These are phyloP conservation scores for Botryotinia narcissicola DNA, from an alignment of 2,329 filamentous ascomycete species.

Conservation along the genomic window DNA sequence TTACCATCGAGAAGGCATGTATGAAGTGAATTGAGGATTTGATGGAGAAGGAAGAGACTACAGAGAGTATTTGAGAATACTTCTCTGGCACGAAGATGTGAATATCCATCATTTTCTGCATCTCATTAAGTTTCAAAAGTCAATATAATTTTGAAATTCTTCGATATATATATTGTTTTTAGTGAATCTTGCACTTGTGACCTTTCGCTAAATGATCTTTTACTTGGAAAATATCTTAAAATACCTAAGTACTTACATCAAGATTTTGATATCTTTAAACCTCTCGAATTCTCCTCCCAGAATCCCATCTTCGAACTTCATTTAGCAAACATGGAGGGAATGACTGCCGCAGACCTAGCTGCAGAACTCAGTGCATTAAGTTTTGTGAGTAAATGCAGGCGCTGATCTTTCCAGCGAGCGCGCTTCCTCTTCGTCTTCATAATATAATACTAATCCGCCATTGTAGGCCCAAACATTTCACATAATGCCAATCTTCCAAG, in stretches of 20 bases:
- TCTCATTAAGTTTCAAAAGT: neutral
- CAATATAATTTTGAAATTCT: neutral
- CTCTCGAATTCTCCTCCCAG: neutral
- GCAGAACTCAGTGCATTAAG: rapidly evolving
- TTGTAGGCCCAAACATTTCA: neutral
- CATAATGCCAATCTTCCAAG: neutral
- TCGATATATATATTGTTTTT: rapidly evolving
- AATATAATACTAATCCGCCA: rapidly evolving
- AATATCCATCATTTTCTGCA: neutral
- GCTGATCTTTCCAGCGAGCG: too few relatives aligned
- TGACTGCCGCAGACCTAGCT: rapidly evolving
- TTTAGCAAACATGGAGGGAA: neutral
- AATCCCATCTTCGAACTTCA: neutral
- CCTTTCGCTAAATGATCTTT: neutral
- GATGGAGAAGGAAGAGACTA: neutral
- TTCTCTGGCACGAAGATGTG: neutral
- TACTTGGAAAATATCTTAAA: neutral
- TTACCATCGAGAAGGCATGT: neutral
- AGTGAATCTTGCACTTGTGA: neutral
- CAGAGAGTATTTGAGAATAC: neutral
- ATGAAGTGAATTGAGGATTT: neutral
- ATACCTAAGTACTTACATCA: neutral
- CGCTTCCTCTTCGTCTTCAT: neutral
- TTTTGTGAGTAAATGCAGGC: neutral
- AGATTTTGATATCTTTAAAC: neutral